Evolutionary conservation across 495 filamentous ascomycete species (phyloP).

Genomic region (Tuber calosporum): DNA sequence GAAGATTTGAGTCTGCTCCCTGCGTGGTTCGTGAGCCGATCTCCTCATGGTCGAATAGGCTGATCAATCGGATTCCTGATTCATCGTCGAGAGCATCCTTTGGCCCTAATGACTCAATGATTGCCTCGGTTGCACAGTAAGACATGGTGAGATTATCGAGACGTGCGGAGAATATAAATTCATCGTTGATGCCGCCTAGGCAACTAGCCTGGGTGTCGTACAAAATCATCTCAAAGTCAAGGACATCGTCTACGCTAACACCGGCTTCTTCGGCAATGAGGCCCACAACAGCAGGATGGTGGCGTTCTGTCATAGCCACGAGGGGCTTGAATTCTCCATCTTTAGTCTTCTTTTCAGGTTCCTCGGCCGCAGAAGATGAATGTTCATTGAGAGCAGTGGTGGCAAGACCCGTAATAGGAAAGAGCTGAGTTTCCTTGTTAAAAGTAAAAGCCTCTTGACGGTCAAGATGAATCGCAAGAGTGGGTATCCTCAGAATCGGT

Average conservation of each 20-base stretch:
- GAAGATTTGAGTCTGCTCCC: slow-evolving; percentile 83
- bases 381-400: slow-evolving; percentile 78
- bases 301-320: slow-evolving; percentile 68
- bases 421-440: slow-evolving; percentile 93
- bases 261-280: slow-evolving; percentile 75
- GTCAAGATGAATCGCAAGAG: slow-evolving; percentile 87
- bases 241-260: slow-evolving; percentile 59
- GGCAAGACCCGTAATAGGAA: slow-evolving; percentile 83
- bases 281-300: slow-evolving; percentile 79
- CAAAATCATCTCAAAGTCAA: slow-evolving; percentile 92
- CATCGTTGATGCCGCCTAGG: slow-evolving; percentile 82
- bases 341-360: slow-evolving; percentile 45
- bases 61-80: slow-evolving; percentile 73
- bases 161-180: slow-evolving; percentile 87
- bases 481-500: slow-evolving; percentile 81
- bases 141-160: slow-evolving; percentile 95
- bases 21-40: slow-evolving; percentile 88
- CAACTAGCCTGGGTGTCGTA: slow-evolving; percentile 90
- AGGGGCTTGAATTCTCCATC: slow-evolving; percentile 61
- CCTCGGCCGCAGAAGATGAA: slow-evolving; percentile 41
- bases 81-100: slow-evolving; percentile 62
- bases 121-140: slow-evolving; percentile 71
- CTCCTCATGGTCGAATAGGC: slow-evolving; percentile 96
- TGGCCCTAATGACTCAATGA: slow-evolving; percentile 70
- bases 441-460: slow-evolving; percentile 76